These are phyloP conservation scores for Jaminaea rosea DNA, from an alignment of 1,284 basidiomycete species.

Conservation along the genomic window DNA sequence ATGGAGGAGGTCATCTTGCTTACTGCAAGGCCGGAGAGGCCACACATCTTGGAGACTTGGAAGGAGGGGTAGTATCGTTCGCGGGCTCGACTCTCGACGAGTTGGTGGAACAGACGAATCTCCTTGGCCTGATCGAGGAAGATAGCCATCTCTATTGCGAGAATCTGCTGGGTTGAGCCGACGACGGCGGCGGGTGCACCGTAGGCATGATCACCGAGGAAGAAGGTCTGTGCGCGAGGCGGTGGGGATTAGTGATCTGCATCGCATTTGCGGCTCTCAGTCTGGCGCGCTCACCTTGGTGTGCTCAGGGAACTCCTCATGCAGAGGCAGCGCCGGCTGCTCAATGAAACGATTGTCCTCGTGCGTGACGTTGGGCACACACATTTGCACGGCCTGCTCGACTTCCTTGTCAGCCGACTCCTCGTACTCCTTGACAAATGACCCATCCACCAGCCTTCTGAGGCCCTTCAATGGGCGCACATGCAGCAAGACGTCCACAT, in stretches of 20 bases:
- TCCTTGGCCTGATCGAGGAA: constrained; percentile 38
- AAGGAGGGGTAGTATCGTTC: constrained; percentile 27
- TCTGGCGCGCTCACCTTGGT: no score
- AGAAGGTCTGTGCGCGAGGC: no score
- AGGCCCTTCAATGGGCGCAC: constrained; percentile 57
- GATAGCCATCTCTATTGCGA: constrained; percentile 35
- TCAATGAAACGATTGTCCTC: constrained; percentile 48
- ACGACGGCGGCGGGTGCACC: constrained; percentile 87
- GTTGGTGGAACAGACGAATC: constrained; percentile 22
- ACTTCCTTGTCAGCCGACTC: constrained; percentile 63
- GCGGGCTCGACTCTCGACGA: constrained; percentile 25
- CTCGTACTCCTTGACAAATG: constrained; percentile 91
- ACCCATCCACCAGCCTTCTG: constrained; percentile 75
- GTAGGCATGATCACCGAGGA: constrained; percentile 84
- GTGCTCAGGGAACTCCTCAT: constrained; percentile 80
- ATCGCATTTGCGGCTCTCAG: no score
- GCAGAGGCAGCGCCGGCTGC: constrained; percentile 66
- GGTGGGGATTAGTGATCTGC: no score
- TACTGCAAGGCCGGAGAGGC: constrained; percentile 49
- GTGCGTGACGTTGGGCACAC: constrained; percentile 28
- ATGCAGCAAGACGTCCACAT: constrained; percentile 51
- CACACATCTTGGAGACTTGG: constrained; percentile 25
- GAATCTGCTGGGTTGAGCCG: constrained; percentile 53
- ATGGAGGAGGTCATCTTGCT: constrained; percentile 87
- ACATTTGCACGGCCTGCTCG: constrained; percentile 61